Conservation (phyloP, 345 rosid genomes). For the Trapa bicornis region DNA sequence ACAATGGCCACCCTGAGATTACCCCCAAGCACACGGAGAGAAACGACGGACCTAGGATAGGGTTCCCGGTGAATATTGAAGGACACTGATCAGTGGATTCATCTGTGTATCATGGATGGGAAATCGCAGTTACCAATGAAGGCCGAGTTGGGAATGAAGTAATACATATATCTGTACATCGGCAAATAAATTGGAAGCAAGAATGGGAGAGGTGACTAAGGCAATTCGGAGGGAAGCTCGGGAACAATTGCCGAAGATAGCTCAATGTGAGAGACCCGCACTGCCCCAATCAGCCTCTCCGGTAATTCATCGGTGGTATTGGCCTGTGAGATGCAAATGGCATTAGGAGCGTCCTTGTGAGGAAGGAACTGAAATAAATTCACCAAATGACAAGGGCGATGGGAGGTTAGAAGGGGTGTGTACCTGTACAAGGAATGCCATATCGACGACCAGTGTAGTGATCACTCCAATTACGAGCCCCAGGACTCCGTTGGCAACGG, state of each 20-base stretch:
- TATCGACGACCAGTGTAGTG: slow-evolving; percentile 83
- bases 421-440: slow-evolving; percentile 99
- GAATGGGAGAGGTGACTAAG: neutral
- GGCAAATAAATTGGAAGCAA: slow-evolving; percentile 1
- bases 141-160: neutral
- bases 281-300: slow-evolving; percentile 79
- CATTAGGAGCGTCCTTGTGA: no score
- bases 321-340: slow-evolving; percentile 30
- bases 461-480: slow-evolving; percentile 94
- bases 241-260: slow-evolving; percentile 79
- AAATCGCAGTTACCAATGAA: neutral
- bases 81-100: no score
- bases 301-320: slow-evolving; percentile 81
- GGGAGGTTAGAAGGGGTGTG: neutral
- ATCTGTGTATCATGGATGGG: neutral
- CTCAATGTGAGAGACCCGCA: slow-evolving; percentile 85
- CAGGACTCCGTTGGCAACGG: slow-evolving; percentile 96
- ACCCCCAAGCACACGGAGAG: no score
- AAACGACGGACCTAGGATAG: no score
- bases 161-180: neutral
- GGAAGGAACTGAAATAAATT: neutral
- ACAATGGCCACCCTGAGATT: no score
- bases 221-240: slow-evolving; percentile 14
- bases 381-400: neutral
- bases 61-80: no score